phyloP scores from a whole-genome alignment of 495 filamentous ascomycete species.

The Trichocladium uniseriatum region DNA sequence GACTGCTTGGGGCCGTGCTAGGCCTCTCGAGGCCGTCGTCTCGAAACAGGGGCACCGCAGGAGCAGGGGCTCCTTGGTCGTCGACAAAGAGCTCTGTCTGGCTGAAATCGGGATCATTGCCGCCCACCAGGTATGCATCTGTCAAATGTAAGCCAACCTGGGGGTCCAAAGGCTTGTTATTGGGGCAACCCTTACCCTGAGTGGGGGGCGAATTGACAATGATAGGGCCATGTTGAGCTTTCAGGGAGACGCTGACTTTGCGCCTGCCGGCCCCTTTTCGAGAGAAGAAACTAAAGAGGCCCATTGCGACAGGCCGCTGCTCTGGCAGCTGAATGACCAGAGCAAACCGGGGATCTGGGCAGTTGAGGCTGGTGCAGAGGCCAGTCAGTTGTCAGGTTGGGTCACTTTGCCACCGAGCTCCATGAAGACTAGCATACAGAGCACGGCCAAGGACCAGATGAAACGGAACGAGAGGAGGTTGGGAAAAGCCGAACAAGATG shows the following conservation, averaged over 20 bases:
- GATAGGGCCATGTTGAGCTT: slow-evolving; percentile 24
- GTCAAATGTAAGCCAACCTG: slow-evolving; percentile 10
- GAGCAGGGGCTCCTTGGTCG: slow-evolving; percentile 23
- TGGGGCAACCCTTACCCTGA: slow-evolving; percentile 25
- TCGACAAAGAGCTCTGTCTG: slow-evolving; percentile 15
- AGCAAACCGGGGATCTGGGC: neutral
- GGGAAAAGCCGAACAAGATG: neutral
- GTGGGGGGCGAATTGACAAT: slow-evolving; percentile 22
- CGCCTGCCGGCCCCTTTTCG: slow-evolving; percentile 22
- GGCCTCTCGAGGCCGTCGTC: slow-evolving; percentile 25
- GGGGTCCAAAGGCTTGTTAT: slow-evolving; percentile 1
- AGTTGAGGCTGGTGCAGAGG: neutral
- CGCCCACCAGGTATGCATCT: slow-evolving; percentile 28
- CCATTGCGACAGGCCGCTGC: slow-evolving; percentile 27
- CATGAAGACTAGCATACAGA: neutral
- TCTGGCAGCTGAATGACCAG: slow-evolving; percentile 12
- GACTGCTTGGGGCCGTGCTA: slow-evolving; percentile 30
- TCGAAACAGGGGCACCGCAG: slow-evolving; percentile 22
- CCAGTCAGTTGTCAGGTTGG: neutral
- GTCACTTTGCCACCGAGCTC: neutral
- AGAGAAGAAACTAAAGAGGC: slow-evolving; percentile 34
- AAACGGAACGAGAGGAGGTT: too few relatives aligned
- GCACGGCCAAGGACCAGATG: too few relatives aligned
- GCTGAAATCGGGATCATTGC: slow-evolving; percentile 24
- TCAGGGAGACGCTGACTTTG: slow-evolving; percentile 18